Conservation (phyloP, 2,329 filamentous ascomycete genomes). For the Aureobasidium sp. region DNA sequence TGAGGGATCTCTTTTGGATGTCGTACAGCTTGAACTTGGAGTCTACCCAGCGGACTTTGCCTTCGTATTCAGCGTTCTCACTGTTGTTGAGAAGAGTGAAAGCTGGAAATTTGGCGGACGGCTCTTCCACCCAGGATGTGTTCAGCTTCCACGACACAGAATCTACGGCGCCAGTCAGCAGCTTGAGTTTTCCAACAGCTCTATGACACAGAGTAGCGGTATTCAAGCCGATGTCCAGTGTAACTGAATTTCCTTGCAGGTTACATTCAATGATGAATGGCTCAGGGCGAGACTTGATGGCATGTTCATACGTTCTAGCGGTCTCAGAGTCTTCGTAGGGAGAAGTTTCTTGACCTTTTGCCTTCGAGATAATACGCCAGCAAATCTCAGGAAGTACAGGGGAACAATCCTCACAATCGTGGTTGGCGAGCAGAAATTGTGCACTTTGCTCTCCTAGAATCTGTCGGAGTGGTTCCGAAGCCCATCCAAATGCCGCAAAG, state of each 20-base stretch:
- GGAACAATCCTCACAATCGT: conserved; percentile 36
- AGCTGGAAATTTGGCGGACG: conserved; percentile 37
- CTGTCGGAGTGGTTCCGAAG: conserved; percentile 26
- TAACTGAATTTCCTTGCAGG: neutral
- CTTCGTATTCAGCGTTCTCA: conserved; percentile 19
- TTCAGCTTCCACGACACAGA: conserved; percentile 51
- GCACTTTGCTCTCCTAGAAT: neutral
- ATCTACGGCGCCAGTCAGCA: conserved; percentile 5
- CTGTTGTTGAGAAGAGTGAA: conserved; percentile 53
- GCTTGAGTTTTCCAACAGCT: conserved; percentile 26
- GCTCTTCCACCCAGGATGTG: conserved; percentile 43
- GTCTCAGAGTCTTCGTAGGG: conserved; percentile 57
- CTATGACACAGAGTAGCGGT: conserved; percentile 33
- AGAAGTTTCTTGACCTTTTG: conserved; percentile 28
- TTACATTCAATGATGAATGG: conserved; percentile 26
- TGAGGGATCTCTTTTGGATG: conserved; percentile 61
- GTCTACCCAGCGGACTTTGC: conserved; percentile 31
- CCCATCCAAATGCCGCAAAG: conserved; percentile 36
- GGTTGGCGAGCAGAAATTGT: neutral
- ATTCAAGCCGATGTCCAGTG: conserved; percentile 31
- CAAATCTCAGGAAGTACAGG: conserved; percentile 41
- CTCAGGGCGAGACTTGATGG: conserved; percentile 55
- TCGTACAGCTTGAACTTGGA: conserved; percentile 46
- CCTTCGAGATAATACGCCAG: conserved; percentile 38
- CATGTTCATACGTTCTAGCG: conserved; percentile 57